Evolutionary conservation across 805 yeast species (phyloP), one percentile per base, ranked within the genome.

Genomic region (Barnettozyma botsteinii): DNA sequence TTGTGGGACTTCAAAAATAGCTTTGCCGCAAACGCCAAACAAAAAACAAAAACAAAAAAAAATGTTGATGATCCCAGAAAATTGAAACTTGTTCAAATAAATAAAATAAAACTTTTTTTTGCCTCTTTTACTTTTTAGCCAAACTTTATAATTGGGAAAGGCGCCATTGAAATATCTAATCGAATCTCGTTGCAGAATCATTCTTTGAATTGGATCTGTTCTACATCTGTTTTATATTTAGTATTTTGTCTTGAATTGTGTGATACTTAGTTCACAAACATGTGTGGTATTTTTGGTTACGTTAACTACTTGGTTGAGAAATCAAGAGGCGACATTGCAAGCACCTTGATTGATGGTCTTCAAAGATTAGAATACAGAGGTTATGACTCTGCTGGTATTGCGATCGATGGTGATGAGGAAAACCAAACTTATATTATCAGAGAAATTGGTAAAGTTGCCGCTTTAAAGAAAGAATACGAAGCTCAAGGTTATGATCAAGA

Each of bases 241-340:
- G 23, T 21, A 9, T 9, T 21, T 21, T 7, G 15, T 27, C 9
- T 17, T 14, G n/a, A 27, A n/a, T 27, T 27, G 30, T 27, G 30
- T 27, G 9, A 14, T 7, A 27, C 10, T 7, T 27, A 11, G 7
- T 33, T 24, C 37, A 35, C 43, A 40, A 31, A 36, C 17, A 70
- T 70, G 75, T 70, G 99, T 77, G 99, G 99, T 63, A 93, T 93
- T 62, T 93, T 93, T 66, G 99, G 98, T 51, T 93, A 93, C 67
- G 89, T 93, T 54, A 93, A 93, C 75, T 93, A 85, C 64, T 75
- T 91, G 60, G 96, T 87, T 43, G 96, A 88, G 53, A 85, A 79
- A 62, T 72, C 88, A 39, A 76, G 98, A 66, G 97, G 95, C 35
- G 96, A 91, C 56, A 88, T 93, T 64, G 72, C 91, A 48, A 86